Evolutionary conservation across 352 stramenopile genomes (phyloP).

Genomic region (Globisporangium solare): DNA sequence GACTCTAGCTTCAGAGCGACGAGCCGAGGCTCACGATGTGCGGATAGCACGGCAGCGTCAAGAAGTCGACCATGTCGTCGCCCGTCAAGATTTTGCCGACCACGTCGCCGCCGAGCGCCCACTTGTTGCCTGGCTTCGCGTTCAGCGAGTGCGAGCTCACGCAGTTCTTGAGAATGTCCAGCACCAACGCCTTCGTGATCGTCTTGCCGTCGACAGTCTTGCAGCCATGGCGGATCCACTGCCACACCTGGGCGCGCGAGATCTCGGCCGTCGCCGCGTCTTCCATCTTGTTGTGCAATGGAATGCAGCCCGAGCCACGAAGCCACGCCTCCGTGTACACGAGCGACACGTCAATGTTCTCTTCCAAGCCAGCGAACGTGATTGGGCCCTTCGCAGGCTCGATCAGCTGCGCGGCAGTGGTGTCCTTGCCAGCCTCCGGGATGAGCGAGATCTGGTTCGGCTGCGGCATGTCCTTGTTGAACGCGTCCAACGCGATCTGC

Average conservation of each 20-base stretch:
- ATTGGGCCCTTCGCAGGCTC: slow-evolving; percentile 66
- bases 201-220: slow-evolving; percentile 64
- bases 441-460: slow-evolving; percentile 89
- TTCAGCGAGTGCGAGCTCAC: slow-evolving; percentile 51
- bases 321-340: slow-evolving; percentile 95
- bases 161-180: slow-evolving; percentile 58
- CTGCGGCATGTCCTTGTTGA: slow-evolving; percentile 91
- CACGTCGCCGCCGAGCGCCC: slow-evolving; percentile 50
- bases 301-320: slow-evolving; percentile 90
- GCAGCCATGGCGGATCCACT: slow-evolving; percentile 80
- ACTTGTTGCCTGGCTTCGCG: slow-evolving; percentile 52
- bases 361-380: slow-evolving; percentile 78
- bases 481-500: slow-evolving; percentile 89
- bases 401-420: slow-evolving; percentile 59
- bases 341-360: slow-evolving; percentile 91
- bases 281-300: slow-evolving; percentile 95
- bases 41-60: slow-evolving; percentile 81
- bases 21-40: slow-evolving; percentile 70
- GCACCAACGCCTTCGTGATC: slow-evolving; percentile 64
- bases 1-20: slow-evolving; percentile 52
- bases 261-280: slow-evolving; percentile 94
- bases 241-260: slow-evolving; percentile 92
- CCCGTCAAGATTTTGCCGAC: slow-evolving; percentile 68
- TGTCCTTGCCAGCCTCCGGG: slow-evolving; percentile 46
- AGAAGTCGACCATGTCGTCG: slow-evolving; percentile 78